These are phyloP conservation scores for Chlorencoelia australis DNA, from an alignment of 2,329 filamentous ascomycete species.

Conservation along the genomic window DNA sequence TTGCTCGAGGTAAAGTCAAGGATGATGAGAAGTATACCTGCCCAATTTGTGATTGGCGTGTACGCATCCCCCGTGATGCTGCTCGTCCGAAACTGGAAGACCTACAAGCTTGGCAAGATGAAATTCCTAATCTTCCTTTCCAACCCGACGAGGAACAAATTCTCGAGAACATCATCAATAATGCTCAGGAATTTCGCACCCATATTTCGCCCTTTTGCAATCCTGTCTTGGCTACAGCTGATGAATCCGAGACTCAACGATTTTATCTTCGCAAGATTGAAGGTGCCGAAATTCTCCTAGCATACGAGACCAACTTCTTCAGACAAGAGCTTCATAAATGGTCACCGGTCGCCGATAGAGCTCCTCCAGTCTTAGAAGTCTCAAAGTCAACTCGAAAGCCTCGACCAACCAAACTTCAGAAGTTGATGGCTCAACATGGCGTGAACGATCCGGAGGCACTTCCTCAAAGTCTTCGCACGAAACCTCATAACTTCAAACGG, in stretches of 20 bases:
- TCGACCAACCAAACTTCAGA: constrained; percentile 91
- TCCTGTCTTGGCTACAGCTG: constrained; percentile 67
- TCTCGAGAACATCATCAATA: constrained; percentile 74
- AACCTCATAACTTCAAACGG: constrained; percentile 25
- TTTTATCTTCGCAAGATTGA: constrained; percentile 97
- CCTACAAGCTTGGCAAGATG: constrained; percentile 71
- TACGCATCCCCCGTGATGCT: constrained; percentile 93
- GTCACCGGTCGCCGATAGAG: constrained; percentile 77
- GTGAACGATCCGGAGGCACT: constrained; percentile 87
- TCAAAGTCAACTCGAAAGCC: constrained; percentile 93
- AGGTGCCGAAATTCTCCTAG: constrained; percentile 84
- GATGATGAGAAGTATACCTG: constrained; percentile 98
- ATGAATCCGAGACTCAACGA: constrained; percentile 79
- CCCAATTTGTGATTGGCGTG: constrained; percentile 93
- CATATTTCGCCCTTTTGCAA: constrained; percentile 76
- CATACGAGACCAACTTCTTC: constrained; percentile 96
- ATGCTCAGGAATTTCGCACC: constrained; percentile 73
- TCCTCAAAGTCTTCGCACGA: constrained; percentile 50
- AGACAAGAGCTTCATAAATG: constrained; percentile 91
- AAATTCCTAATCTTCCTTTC: constrained; percentile 73
- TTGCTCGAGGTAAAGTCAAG: constrained; percentile 93
- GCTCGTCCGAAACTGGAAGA: constrained; percentile 93
- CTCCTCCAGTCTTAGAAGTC: constrained; percentile 76
- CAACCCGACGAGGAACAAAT: constrained; percentile 91
- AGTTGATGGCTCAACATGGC: constrained; percentile 79